Evolutionary conservation across 371 early-diverging fungal genomes (phyloP), one percentile per base, ranked within the genome.

Genomic region (Nematocida ironsii): DNA sequence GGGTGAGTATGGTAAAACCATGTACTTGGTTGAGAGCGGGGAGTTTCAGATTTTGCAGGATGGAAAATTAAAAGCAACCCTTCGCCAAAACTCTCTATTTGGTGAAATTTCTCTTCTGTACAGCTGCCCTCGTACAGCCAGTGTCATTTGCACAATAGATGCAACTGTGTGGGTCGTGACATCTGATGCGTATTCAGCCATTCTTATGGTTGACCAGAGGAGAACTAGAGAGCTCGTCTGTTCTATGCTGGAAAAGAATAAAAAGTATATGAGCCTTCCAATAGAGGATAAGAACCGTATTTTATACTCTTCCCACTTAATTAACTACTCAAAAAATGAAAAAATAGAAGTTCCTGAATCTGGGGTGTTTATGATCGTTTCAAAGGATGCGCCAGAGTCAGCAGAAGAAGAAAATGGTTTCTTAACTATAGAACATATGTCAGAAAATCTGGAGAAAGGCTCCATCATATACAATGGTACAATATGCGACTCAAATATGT

Each of bases 71-170:
- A 84, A 70, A 84, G 61, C 62, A 72, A 86, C 60, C 54, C 86
- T 83, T 50, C 50, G 42, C n/a, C 73, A 16, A 78, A 85, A 73
- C 50, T 74, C 85, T 44, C 87, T 91, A 83, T 95, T 96, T 90
- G 97, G 96, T 81, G 95, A 96, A 88, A 89, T 96, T 69, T 95
- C 96, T 33, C 90, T 93, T 4, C 86, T 97, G 92, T 95, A 97
- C 88, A 94, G 93, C 84, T 92, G 93, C 23, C 93, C 94, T 4
- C 90, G 95, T 64, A 94, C 95, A 3, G 93, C 93, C 45, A 91
- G 90, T 18, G 92, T 94, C 27, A 83, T 87, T n/a, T 92, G 94
- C 13, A 92, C 92, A 0, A 89, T 89, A 25, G 92, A 92, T 69
- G 89, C 91, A 20, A 90, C 91, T 27, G 90, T 95, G 48, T 96